Base-by-base conservation (phyloP, 805 yeast species). In the Sungouiozyma intestinalis region DNA sequence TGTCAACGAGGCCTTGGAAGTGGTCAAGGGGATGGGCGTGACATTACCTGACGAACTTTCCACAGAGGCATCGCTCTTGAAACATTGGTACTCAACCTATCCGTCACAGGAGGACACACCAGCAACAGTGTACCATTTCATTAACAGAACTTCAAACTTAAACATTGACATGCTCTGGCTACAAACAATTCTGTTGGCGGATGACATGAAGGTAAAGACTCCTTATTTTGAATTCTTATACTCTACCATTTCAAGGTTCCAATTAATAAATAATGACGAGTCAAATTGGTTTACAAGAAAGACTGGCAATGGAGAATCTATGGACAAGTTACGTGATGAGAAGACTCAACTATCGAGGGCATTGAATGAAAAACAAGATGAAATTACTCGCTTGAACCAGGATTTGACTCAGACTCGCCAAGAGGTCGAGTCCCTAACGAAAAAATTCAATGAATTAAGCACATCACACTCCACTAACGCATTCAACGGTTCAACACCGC, bases 191-290 rank as follows among this genome's bases (percentile, higher is more conserved):
- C 65, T 86, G 41, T 67, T 86, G 44, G 94, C 92, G 14, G 95
- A 86, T 63, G 95, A 86, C 57, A 74, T 75, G 55, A 80, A 81
- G 39, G 78, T 85, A 40, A 80, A 82, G 54, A 85, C 95, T 0
- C 96, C 97, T 2, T 87, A 87, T 58, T 67, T 88, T 57, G 96
- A 88, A 64, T 85, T 84, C 49, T 66, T 85, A 43, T 88, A 85
- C 57, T 84, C 95, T 2, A 73, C 77, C 42, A 66, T 81, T 67
- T 76, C 82, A 48, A 87, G 81, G 56, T 71, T 67, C 41, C 69
- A 66, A 40, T 69, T 67, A 43, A 63, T 73, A 43, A 79, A 77
- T 47, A 46, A 49, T 3, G 66, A 66, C n/a, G 50, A 60, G 9
- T 55, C 68, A 3, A 50, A 52, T 24, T 53, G 55, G 54, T 62